A percentile compares a stretch with the other conserved stretches of the same genome.
Conservation (phyloP, 345 rosid species). For the Populus deltoides region DNA sequence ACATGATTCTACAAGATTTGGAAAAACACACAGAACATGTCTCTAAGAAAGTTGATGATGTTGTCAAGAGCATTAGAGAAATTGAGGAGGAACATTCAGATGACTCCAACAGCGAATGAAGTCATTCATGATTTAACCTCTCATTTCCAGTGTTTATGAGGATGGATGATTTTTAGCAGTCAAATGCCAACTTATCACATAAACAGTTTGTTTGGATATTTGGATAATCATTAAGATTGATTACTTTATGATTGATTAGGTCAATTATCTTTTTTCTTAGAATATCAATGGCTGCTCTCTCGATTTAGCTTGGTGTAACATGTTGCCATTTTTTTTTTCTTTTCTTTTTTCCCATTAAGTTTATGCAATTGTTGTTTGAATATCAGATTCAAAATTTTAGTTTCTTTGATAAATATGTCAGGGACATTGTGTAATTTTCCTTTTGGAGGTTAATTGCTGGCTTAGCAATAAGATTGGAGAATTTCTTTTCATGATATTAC, state of each 20-base stretch:
- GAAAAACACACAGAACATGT: constrained; percentile 45
- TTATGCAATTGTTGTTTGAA: not conserved
- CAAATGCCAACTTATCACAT: not conserved
- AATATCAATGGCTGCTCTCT: not conserved
- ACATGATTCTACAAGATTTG: constrained; percentile 28
- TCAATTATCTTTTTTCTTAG: not conserved
- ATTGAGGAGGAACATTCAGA: constrained; percentile 27
- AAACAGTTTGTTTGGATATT: not conserved
- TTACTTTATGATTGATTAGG: not conserved
- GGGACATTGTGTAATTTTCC: not conserved
- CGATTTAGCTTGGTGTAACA: not conserved
- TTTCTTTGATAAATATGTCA: not conserved
- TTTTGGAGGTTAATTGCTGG: too few relatives aligned
- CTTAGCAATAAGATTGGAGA: not conserved
- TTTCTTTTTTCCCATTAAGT: not conserved
- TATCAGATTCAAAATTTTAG: not conserved
- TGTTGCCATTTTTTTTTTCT: not conserved
- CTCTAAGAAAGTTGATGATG: constrained; percentile 36
- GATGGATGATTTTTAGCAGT: not conserved
- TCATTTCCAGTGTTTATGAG: not conserved
- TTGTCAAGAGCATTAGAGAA: constrained; percentile 41
- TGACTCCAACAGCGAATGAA: not conserved
- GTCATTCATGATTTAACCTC: not conserved
- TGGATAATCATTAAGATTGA: not conserved
- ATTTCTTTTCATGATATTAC: not conserved